A percentile compares a stretch with the other conserved stretches of the same genome.
Evolutionary conservation across 345 rosid genomes (phyloP).

Genomic region (Aquilaria sinensis): DNA sequence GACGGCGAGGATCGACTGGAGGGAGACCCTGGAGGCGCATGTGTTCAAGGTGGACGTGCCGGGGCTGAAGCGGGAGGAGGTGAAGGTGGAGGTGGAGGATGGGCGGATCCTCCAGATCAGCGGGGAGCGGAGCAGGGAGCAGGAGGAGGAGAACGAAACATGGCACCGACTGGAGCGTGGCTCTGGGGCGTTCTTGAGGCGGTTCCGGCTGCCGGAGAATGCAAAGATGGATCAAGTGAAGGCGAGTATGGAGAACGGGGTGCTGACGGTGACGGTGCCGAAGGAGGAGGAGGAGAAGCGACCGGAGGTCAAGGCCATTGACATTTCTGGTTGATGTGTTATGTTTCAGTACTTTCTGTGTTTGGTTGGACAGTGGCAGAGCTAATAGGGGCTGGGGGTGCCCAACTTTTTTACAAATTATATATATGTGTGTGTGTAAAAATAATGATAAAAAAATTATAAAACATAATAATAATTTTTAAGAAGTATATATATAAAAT

Average conservation of each 20-base stretch:
- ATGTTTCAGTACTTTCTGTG: too few relatives aligned
- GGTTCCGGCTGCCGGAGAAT: slow-evolving; percentile 10
- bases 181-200: slow-evolving; percentile 3
- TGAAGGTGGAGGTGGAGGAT: slow-evolving; percentile 5
- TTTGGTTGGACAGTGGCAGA: too few relatives aligned
- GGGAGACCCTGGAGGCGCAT: slow-evolving; percentile 8
- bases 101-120: slow-evolving; percentile 5
- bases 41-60: slow-evolving; percentile 9
- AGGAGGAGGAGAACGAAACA: slow-evolving; percentile 4
- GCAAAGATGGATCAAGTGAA: not conserved
- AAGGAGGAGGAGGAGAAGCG: slow-evolving; percentile 1
- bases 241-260: slow-evolving; percentile 1
- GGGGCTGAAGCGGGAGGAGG: slow-evolving; percentile 2
- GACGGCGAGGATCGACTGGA: slow-evolving; percentile 1
- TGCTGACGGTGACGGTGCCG: slow-evolving; percentile 5
- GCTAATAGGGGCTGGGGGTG: too few relatives aligned
- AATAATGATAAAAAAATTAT: too few relatives aligned
- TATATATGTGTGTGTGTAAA: too few relatives aligned
- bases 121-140: slow-evolving; percentile 1
- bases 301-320: slow-evolving; percentile 4
- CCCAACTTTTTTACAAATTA: too few relatives aligned
- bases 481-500: too few relatives aligned
- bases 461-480: too few relatives aligned
- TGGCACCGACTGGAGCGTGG: slow-evolving; percentile 9
- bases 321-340: not conserved